Evolutionary conservation across 345 rosid genomes (phyloP).

Genomic region (Brassica nigra): DNA sequence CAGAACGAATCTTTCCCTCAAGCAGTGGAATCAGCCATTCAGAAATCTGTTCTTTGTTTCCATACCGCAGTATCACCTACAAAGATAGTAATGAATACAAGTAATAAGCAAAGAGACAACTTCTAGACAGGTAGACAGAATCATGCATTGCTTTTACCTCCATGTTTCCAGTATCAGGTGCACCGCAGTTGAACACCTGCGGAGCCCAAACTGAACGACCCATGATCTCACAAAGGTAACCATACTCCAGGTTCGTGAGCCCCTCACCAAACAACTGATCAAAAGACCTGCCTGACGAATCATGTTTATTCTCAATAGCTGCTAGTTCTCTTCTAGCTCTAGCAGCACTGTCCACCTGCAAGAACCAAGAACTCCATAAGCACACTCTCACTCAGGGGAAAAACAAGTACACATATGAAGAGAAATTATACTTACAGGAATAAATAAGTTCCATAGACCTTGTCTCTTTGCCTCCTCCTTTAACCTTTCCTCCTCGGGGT

Average conservation of each 20-base stretch:
- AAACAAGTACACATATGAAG: slow-evolving; percentile 15
- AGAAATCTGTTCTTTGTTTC: slow-evolving; percentile 76
- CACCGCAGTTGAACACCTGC: slow-evolving; percentile 92
- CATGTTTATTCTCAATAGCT: slow-evolving; percentile 42
- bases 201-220: slow-evolving; percentile 98
- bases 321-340: slow-evolving; percentile 68
- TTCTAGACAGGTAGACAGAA: slow-evolving; percentile 2
- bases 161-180: slow-evolving; percentile 99
- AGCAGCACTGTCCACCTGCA: slow-evolving; percentile 88
- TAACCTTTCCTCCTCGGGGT: slow-evolving; percentile 89
- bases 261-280: slow-evolving; percentile 81
- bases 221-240: slow-evolving; percentile 96
- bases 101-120: slow-evolving; percentile 9
- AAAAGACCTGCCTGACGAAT: slow-evolving; percentile 31
- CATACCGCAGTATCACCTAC: slow-evolving; percentile 88
- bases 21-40: slow-evolving; percentile 96
- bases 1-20: slow-evolving; percentile 91
- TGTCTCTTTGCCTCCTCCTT: slow-evolving; percentile 87
- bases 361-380: slow-evolving; percentile 31
- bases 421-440: slow-evolving; percentile 64
- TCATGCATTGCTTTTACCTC: slow-evolving; percentile 58
- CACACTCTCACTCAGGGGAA: not conserved
- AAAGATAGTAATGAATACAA: not conserved
- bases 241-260: slow-evolving; percentile 94
- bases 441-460: slow-evolving; percentile 90